Percentiles rank a stretch among this genome's conserved stretches.
phyloP scores from a whole-genome alignment of 495 filamentous ascomycete species.

The Neurospora sp. region DNA sequence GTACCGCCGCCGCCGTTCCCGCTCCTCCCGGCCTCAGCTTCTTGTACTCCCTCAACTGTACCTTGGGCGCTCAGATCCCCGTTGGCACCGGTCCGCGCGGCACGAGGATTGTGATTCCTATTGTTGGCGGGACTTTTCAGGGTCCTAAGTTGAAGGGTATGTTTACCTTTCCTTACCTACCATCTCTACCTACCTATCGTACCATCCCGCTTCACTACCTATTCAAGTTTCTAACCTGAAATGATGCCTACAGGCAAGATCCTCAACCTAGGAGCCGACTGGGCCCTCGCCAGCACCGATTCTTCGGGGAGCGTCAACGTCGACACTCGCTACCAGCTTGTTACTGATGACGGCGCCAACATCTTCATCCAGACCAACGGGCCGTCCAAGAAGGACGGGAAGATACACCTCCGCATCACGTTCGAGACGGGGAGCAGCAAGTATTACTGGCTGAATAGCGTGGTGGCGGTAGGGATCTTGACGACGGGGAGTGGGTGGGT shows the following conservation, averaged over 20 bases:
- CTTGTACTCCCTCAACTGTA: conserved; percentile 21
- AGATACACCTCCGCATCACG: conserved; percentile 12
- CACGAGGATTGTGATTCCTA: conserved; percentile 15
- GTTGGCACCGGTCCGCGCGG: conserved; percentile 13
- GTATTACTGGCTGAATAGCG: conserved; percentile 22
- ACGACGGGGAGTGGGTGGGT: conserved; percentile 3
- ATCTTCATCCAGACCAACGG: conserved; percentile 21
- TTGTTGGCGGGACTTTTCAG: conserved; percentile 14
- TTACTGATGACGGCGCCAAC: conserved; percentile 20
- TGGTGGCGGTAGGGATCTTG: conserved; percentile 16
- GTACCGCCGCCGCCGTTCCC: background rate
- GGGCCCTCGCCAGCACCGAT: conserved; percentile 13
- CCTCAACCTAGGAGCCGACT: conserved; percentile 21
- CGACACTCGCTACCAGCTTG: conserved; percentile 21
- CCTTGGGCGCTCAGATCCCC: conserved; percentile 5
- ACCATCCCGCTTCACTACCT: background rate
- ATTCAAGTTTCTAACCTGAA: too few species aligned
- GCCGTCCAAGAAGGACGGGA: conserved; percentile 15
- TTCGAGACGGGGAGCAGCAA: conserved; percentile 19
- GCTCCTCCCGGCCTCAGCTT: conserved; percentile 12
- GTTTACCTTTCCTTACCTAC: too few species aligned
- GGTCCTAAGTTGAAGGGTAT: conserved; percentile 12
- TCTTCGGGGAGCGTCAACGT: conserved; percentile 5
- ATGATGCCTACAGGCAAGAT: conserved; percentile 12
- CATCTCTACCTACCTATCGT: too few species aligned